These are phyloP conservation scores for Mycena galopus DNA, from an alignment of 768 basidiomycete species.

Conservation along the genomic window DNA sequence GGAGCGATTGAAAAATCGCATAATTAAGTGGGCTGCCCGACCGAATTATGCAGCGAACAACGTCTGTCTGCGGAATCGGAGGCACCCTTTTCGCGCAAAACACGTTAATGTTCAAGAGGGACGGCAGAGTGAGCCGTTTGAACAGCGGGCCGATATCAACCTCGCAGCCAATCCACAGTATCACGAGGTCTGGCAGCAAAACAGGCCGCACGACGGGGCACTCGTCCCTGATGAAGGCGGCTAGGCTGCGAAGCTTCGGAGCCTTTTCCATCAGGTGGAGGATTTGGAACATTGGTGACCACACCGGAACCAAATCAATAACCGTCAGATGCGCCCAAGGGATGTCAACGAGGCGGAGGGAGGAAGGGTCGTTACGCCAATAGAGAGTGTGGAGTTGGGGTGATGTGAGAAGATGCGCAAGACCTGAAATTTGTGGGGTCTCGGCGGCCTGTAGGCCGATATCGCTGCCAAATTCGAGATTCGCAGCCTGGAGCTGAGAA, in stretches of 20 bases:
- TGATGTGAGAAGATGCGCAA: conserved; percentile 14
- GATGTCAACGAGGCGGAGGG: conserved; percentile 9
- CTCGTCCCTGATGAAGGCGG: background rate
- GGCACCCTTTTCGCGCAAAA: conserved; percentile 9
- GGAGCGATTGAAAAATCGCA: conserved; percentile 25
- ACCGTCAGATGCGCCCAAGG: conserved; percentile 23
- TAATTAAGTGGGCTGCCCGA: conserved; percentile 2
- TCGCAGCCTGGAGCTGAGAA: conserved; percentile 21
- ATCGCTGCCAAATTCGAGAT: conserved; percentile 15
- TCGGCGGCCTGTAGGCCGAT: background rate
- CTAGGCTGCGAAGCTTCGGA: conserved; percentile 29
- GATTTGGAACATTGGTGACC: conserved; percentile 25
- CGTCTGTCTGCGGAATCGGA: conserved; percentile 12
- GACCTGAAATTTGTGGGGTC: conserved; percentile 9
- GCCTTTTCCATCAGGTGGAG: conserved; percentile 18
- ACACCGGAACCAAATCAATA: conserved; percentile 22
- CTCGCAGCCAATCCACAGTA: conserved; percentile 25
- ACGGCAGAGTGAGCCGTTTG: conserved; percentile 10
- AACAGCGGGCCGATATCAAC: conserved; percentile 26
- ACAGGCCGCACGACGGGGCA: background rate
- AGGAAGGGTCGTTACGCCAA: conserved; percentile 9
- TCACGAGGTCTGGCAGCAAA: conserved; percentile 16
- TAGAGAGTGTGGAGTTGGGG: conserved; percentile 28
- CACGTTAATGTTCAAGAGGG: conserved; percentile 24
- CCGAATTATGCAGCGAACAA: conserved; percentile 1